These are phyloP conservation scores for Pestalotiopsis sp. DNA, from an alignment of 2,329 filamentous ascomycete species.

Conservation along the genomic window DNA sequence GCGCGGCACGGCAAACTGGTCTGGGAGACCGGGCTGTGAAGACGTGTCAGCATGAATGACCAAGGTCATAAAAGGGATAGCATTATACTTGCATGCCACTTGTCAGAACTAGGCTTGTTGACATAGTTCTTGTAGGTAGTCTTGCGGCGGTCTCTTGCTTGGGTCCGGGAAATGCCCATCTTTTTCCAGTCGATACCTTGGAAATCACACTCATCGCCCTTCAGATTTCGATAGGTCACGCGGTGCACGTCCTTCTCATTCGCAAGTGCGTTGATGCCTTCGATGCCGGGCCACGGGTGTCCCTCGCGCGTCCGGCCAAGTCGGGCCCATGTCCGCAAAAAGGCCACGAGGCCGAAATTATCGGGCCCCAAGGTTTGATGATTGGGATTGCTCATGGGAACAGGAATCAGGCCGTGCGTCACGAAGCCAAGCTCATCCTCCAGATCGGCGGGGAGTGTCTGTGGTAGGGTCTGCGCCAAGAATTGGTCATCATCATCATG, in stretches of 20 bases:
- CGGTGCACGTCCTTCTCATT: slow-evolving; percentile 31
- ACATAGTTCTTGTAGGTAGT: slow-evolving; percentile 61
- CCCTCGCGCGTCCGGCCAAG: not conserved
- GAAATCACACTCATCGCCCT: slow-evolving; percentile 59
- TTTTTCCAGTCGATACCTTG: slow-evolving; percentile 63
- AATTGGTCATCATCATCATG: too few species aligned
- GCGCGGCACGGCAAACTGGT: slow-evolving; percentile 37
- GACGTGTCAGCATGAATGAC: not conserved
- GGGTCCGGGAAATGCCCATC: slow-evolving; percentile 52
- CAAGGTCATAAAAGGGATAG: not conserved
- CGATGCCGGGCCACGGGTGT: not conserved
- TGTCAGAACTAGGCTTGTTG: slow-evolving; percentile 52
- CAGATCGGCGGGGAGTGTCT: slow-evolving; percentile 11
- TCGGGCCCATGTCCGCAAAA: slow-evolving; percentile 52
- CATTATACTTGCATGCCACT: slow-evolving; percentile 47
- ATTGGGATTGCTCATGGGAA: slow-evolving; percentile 35
- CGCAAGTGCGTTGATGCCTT: not conserved
- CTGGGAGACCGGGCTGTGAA: slow-evolving; percentile 25
- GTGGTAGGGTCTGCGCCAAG: not conserved
- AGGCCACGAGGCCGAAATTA: slow-evolving; percentile 53
- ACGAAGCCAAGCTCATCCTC: slow-evolving; percentile 18
- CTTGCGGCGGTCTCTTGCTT: slow-evolving; percentile 51
- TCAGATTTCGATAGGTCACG: slow-evolving; percentile 48
- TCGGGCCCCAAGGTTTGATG: slow-evolving; percentile 45
- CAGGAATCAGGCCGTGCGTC: slow-evolving; percentile 26